A percentile compares a stretch with the other conserved stretches of the same genome.
phyloP scores from a whole-genome alignment of 139 green algal genomes.

The Pleodorina starrii region DNA sequence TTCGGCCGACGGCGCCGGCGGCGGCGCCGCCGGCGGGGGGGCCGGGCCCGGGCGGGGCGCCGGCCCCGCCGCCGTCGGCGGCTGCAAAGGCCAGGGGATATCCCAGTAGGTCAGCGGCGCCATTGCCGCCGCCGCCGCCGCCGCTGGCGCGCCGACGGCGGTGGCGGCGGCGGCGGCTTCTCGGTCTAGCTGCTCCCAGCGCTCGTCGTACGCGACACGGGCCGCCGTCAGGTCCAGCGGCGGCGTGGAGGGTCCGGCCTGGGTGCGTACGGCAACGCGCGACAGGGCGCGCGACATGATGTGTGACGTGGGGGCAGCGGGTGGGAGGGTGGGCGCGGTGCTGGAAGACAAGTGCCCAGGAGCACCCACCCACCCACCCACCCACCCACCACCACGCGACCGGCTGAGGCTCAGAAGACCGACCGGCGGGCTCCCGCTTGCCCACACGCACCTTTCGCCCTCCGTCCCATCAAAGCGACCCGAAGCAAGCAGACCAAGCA shows the following conservation, averaged over 20 bases:
- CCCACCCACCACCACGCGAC: too few relatives aligned
- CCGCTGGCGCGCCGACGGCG: neutral
- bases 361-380: too few relatives aligned
- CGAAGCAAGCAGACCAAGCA: too few relatives aligned
- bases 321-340: too few relatives aligned
- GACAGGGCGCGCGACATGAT: too few relatives aligned
- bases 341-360: too few relatives aligned
- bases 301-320: too few relatives aligned
- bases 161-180: neutral
- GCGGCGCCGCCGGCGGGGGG: neutral
- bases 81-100: slow-evolving; percentile 38
- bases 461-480: too few relatives aligned
- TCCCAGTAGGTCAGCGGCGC: slow-evolving; percentile 23
- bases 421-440: too few relatives aligned
- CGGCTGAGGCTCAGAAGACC: too few relatives aligned
- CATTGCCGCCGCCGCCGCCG: neutral
- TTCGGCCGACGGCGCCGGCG: neutral
- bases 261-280: neutral
- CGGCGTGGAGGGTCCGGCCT: neutral
- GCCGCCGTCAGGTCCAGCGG: slow-evolving; percentile 1
- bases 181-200: slow-evolving; percentile 25
- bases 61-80: neutral
- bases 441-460: too few relatives aligned
- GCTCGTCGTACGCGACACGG: slow-evolving; percentile 16
- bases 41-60: neutral